A percentile compares a stretch with the other conserved stretches of the same genome.
Evolutionary conservation across 495 filamentous ascomycete genomes (phyloP).

Genomic region (Penicillium paradoxum): DNA sequence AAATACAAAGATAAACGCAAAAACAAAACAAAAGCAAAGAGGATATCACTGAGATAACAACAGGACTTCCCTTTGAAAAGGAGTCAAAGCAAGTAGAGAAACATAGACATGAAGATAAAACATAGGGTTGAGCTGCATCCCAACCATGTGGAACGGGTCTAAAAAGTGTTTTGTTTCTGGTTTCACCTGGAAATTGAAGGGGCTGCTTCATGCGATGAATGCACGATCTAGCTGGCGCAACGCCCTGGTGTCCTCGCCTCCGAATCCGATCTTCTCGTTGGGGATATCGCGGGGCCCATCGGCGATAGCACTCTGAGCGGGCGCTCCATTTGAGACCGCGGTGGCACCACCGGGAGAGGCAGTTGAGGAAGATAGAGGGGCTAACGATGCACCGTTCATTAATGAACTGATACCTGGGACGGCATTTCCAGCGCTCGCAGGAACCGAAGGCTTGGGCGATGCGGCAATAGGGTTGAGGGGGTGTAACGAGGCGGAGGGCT

Average conservation of each 20-base stretch:
- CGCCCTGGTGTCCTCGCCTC: conserved; percentile 60
- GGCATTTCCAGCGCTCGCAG: conserved; percentile 24
- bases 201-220: conserved; percentile 28
- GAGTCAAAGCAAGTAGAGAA: not conserved
- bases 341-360: conserved; percentile 15
- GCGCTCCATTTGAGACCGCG: conserved; percentile 11
- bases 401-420: conserved; percentile 51
- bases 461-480: conserved; percentile 19
- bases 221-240: conserved; percentile 59
- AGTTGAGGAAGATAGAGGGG: conserved; percentile 37
- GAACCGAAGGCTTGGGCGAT: conserved; percentile 23
- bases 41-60: not conserved
- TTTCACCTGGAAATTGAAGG: not conserved
- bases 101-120: not conserved
- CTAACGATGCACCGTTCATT: conserved; percentile 45
- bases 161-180: not conserved
- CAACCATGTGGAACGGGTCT: not conserved
- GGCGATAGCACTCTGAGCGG: conserved; percentile 16
- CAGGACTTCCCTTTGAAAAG: not conserved
- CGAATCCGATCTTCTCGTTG: conserved; percentile 57
- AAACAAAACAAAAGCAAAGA: not conserved
- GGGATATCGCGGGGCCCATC: conserved; percentile 59
- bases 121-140: not conserved
- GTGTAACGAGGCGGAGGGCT: conserved; percentile 21
- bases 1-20: not conserved